A percentile compares a stretch with the other conserved stretches of the same genome.
Conservation (phyloP, 331 rosid genomes). For the Ulmus americana region DNA sequence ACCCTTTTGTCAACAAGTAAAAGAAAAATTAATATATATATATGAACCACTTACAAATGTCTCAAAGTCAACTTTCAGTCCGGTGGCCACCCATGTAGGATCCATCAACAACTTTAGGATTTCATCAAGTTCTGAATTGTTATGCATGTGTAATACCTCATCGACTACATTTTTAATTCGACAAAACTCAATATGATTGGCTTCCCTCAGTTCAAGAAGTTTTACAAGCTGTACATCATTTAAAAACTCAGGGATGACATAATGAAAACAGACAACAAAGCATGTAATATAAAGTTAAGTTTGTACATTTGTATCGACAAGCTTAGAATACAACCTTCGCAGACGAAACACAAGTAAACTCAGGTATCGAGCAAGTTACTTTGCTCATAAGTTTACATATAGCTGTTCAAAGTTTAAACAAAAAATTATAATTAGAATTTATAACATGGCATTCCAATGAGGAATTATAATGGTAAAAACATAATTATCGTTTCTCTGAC, state of each 20-base stretch:
- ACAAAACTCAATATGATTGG: slow-evolving; percentile 88
- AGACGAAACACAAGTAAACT: slow-evolving; percentile 89
- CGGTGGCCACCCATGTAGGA: slow-evolving; percentile 89
- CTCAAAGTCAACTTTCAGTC: slow-evolving; percentile 69
- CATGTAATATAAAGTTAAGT: background rate
- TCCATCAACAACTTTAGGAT: slow-evolving; percentile 68
- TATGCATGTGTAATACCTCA: slow-evolving; percentile 70
- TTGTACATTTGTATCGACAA: background rate
- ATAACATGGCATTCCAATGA: background rate
- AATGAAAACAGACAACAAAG: slow-evolving; percentile 14
- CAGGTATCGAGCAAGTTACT: slow-evolving; percentile 78
- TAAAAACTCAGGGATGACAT: slow-evolving; percentile 8
- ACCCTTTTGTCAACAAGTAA: background rate
- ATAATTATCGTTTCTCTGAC: background rate
- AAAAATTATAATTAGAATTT: slow-evolving; percentile 23
- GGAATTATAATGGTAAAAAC: background rate
- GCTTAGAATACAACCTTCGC: slow-evolving; percentile 67
- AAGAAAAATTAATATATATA: slow-evolving; percentile 4
- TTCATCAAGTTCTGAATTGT: slow-evolving; percentile 51
- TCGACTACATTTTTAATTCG: slow-evolving; percentile 81
- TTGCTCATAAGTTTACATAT: slow-evolving; percentile 77
- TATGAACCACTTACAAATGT: slow-evolving; percentile 55
- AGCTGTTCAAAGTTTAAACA: slow-evolving; percentile 40
- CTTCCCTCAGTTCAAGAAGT: slow-evolving; percentile 89
- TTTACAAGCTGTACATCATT: slow-evolving; percentile 75